Evolutionary conservation across 768 basidiomycete genomes (phyloP), one percentile per base, ranked within the genome.

Genomic region (Tricholomella constricta): DNA sequence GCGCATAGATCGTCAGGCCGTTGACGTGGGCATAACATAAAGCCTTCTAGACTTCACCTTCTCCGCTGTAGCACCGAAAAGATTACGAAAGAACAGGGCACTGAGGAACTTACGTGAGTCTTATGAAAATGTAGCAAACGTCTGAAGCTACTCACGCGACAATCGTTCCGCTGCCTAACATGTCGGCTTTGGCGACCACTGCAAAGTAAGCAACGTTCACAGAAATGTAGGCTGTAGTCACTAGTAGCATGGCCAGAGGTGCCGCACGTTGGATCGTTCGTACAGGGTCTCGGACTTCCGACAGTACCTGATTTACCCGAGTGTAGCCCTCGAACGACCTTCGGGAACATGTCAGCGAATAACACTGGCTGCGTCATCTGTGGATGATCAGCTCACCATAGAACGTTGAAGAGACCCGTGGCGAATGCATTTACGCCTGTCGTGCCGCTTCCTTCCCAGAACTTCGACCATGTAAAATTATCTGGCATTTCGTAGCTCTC

Each of bases 191-290:
- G 9, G 83, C 81, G 2, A 89, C 84, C 5, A 83, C 88, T 0
- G 83, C 80, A 59, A 87, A 87, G 64, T 89, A 90, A 6, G 86
- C 85, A 12, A 88, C 62, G 57, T 88, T 88, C 48, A 86, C 79
- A 9, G 79, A 68, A 17, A 89, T 31, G 58, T 89, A 90, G 4
- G 83, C 73, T 0, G 76, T 55, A 1, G 81, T 74, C 20, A 86
- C 81, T 19, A 76, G 70, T 10, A 73, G 46, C 74, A 90, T 78
- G 0, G 84, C 86, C 1, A 86, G 62, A 1, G 87, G 86, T 1
- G 83, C 86, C 0, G 88, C 89, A 15, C 77, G 71, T 60, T 82
- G 85, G 62, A 91, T 79, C 1, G 87, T 89, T 31, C 78, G 74
- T 2, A 89, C 77, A 1, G 87, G 88, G 56, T 89, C 77, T 27